Conservation (phyloP, 345 rosid species). For the Citrus australasica region DNA sequence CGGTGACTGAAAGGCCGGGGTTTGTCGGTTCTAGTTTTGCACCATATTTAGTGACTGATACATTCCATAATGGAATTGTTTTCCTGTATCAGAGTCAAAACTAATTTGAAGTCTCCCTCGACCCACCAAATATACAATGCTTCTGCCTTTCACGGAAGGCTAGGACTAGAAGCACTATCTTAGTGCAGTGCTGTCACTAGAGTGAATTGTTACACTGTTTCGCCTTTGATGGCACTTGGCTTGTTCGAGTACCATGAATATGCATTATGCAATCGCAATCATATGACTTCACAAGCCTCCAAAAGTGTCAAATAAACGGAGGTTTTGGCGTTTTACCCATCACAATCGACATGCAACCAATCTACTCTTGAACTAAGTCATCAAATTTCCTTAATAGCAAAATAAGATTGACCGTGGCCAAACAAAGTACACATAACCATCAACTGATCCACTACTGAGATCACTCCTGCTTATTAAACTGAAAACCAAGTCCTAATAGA, state of each 20-base stretch:
- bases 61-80: neutral
- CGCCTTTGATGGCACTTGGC: neutral
- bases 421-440: neutral
- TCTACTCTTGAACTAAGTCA: neutral
- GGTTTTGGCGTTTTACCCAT: too few species aligned
- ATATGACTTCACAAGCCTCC: neutral
- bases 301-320: neutral
- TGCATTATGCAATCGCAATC: neutral
- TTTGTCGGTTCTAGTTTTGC: neutral
- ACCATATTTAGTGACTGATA: neutral
- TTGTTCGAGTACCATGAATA: neutral
- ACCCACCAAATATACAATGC: neutral
- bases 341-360: neutral
- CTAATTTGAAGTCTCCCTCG: neutral
- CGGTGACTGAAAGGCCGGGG: neutral
- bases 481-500: neutral
- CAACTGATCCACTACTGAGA: neutral
- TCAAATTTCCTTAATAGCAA: neutral
- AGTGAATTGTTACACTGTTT: neutral
- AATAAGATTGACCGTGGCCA: neutral
- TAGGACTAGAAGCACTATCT: neutral
- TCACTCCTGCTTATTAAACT: neutral
- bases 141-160: neutral
- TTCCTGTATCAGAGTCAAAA: slow-evolving; percentile 9
- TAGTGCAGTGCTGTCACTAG: neutral